phyloP scores from a whole-genome alignment of 169 alveolate genomes.

The Perkinsus marinus region DNA sequence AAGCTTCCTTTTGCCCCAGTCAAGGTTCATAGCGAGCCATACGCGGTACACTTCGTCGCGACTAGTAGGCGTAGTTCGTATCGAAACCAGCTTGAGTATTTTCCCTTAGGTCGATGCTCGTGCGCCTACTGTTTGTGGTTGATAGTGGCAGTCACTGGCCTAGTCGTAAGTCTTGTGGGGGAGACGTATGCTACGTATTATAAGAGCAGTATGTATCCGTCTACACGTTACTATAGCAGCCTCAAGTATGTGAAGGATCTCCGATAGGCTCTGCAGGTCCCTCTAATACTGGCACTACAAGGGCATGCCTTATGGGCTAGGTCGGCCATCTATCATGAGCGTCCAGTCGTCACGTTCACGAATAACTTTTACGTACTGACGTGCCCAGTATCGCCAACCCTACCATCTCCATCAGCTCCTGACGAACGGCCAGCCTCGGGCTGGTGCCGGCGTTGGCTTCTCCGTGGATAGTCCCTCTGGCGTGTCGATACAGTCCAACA shows the following conservation, averaged over 20 bases:
- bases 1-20: neutral
- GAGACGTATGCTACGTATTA: neutral
- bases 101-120: neutral
- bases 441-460: neutral
- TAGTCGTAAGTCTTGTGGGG: neutral
- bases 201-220: no score
- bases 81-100: neutral
- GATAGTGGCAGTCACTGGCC: neutral
- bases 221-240: no score
- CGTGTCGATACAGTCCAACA: no score
- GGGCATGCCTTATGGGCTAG: neutral
- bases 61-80: neutral
- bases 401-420: neutral
- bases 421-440: neutral
- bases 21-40: neutral
- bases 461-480: no score
- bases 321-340: neutral
- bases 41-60: neutral
- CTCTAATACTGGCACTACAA: neutral
- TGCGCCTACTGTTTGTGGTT: neutral
- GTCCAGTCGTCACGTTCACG: neutral
- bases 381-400: neutral
- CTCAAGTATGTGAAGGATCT: no score
- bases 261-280: neutral
- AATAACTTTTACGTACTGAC: neutral